Conservation (phyloP, 805 yeast species). For the Saturnispora quitensis region DNA sequence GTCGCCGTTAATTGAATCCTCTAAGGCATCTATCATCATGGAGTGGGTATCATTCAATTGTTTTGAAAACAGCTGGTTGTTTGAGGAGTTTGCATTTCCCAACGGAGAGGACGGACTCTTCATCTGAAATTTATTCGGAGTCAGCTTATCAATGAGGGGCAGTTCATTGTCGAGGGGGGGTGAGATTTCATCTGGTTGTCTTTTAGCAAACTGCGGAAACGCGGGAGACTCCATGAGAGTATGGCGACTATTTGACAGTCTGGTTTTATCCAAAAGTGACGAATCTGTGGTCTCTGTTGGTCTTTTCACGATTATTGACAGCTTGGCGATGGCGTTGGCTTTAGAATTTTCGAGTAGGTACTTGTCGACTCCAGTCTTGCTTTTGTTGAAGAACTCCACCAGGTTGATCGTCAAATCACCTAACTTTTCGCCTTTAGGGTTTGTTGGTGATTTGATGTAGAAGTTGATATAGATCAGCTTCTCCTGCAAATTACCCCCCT, state of each 20-base stretch:
- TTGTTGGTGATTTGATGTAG: conserved; percentile 22
- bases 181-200: neutral
- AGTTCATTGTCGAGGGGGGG: neutral
- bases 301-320: conserved; percentile 35
- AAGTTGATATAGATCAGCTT: conserved; percentile 36
- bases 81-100: neutral
- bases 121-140: neutral
- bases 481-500: conserved; percentile 31
- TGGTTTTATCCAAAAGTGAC: neutral
- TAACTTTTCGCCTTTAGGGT: conserved; percentile 37
- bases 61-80: neutral
- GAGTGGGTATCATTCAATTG: conserved; percentile 3
- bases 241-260: neutral
- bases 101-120: neutral
- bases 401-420: conserved; percentile 65
- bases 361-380: conserved; percentile 32
- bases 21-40: conserved; percentile 11
- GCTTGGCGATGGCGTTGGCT: conserved; percentile 67
- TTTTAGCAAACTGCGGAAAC: neutral
- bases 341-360: conserved; percentile 71
- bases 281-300: neutral
- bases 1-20: neutral
- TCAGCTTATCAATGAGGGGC: neutral
- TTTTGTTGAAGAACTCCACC: conserved; percentile 59
- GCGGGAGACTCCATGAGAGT: neutral